Conservation (phyloP, 257 asterid species). For the Solanum bulbocastanum region DNA sequence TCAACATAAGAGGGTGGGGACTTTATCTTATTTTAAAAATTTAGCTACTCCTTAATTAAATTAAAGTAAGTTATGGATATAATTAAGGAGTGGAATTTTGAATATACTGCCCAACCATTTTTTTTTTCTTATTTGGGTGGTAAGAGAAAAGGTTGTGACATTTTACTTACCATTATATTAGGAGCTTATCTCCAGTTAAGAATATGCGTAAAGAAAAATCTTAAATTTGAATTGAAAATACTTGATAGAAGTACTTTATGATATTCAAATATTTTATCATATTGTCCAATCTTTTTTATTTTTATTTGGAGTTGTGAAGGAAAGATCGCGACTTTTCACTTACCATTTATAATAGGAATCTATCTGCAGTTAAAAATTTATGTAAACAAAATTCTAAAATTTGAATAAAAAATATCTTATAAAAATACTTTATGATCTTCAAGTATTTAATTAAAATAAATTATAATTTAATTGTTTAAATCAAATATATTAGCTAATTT, state of each 20-base stretch:
- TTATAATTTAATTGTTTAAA: too few relatives aligned
- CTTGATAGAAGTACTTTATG: too few relatives aligned
- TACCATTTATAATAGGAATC: background rate
- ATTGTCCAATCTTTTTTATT: background rate
- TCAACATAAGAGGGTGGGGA: background rate
- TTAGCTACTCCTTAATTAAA: background rate
- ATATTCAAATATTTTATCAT: too few relatives aligned
- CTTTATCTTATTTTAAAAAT: background rate
- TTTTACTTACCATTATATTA: background rate
- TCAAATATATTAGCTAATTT: background rate
- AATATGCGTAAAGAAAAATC: too few relatives aligned
- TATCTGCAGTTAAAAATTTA: background rate
- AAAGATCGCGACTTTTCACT: background rate
- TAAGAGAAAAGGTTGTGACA: background rate
- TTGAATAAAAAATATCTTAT: too few relatives aligned
- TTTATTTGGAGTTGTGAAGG: background rate
- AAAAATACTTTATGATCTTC: background rate
- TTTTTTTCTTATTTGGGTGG: background rate
- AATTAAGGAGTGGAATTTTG: background rate
- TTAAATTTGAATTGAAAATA: too few relatives aligned
- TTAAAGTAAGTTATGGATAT: background rate
- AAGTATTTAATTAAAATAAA: background rate
- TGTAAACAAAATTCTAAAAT: background rate
- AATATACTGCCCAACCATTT: background rate
- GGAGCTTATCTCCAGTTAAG: background rate